A percentile compares a stretch with the other conserved stretches of the same genome.
These are phyloP conservation scores for Domatiomyces catenatus DNA, from an alignment of 2,329 filamentous ascomycete genomes.

Conservation along the genomic window DNA sequence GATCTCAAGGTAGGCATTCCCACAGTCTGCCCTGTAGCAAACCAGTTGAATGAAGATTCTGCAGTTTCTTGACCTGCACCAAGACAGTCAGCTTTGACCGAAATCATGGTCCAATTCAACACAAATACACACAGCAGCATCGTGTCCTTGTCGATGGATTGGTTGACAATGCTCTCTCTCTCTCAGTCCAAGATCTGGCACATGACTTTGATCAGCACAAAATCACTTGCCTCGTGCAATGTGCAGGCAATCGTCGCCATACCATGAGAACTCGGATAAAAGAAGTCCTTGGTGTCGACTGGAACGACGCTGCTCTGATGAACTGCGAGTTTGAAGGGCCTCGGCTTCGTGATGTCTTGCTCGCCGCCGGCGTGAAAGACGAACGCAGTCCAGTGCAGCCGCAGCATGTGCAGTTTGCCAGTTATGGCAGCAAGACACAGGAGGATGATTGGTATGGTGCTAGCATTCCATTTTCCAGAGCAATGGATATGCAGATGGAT, in stretches of 20 bases:
- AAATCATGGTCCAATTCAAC: conserved; percentile 41
- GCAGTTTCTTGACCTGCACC: conserved; percentile 38
- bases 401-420: conserved; percentile 41
- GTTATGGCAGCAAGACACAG: conserved; percentile 36
- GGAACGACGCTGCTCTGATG: conserved; percentile 46
- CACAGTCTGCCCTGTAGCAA: neutral
- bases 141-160: conserved; percentile 35
- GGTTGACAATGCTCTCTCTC: conserved; percentile 29
- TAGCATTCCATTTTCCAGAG: conserved; percentile 36
- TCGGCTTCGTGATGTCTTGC: conserved; percentile 37
- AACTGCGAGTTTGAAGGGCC: conserved; percentile 44
- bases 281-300: conserved; percentile 45
- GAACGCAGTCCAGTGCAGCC: conserved; percentile 17
- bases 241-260: conserved; percentile 45
- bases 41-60: neutral
- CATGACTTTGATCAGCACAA: conserved; percentile 37
- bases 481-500: conserved; percentile 29
- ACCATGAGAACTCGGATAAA: conserved; percentile 45
- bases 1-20: conserved; percentile 17
- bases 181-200: conserved; percentile 34
- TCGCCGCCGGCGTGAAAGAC: conserved; percentile 27
- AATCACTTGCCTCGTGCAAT: conserved; percentile 43
- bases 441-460: conserved; percentile 46
- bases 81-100: conserved; percentile 38
- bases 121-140: conserved; percentile 22